A percentile compares a stretch with the other conserved stretches of the same genome.
Evolutionary conservation across 495 filamentous ascomycete genomes (phyloP).

Genomic region (Penicillium macrosclerotiorum): DNA sequence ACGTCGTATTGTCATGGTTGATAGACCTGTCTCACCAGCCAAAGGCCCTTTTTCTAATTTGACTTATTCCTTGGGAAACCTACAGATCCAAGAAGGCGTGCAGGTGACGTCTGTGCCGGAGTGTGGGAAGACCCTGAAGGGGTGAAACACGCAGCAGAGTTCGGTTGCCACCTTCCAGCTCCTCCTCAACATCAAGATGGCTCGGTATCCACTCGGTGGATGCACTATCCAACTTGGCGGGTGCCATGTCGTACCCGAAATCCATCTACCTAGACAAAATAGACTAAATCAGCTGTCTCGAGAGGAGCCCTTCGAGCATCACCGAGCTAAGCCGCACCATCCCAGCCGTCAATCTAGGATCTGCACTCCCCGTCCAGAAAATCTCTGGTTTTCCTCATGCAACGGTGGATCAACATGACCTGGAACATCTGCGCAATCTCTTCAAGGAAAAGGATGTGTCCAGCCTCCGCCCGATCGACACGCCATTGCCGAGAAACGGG

Average conservation of each 20-base stretch:
- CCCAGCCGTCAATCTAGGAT: background rate
- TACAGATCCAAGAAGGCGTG: background rate
- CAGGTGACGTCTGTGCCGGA: conserved; percentile 1
- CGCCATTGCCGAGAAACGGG: background rate
- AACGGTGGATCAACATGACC: too few relatives aligned
- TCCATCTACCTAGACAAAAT: too few relatives aligned
- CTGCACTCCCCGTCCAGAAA: too few relatives aligned
- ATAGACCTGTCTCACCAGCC: too few relatives aligned
- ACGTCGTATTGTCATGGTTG: too few relatives aligned
- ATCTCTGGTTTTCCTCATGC: background rate
- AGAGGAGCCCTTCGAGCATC: conserved; percentile 8
- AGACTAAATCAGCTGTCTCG: too few relatives aligned
- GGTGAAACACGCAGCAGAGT: conserved; percentile 9
- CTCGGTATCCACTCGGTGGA: too few relatives aligned
- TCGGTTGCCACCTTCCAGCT: conserved; percentile 13
- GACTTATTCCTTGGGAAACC: too few relatives aligned
- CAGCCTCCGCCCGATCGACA: background rate
- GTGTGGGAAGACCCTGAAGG: background rate
- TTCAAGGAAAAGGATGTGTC: background rate
- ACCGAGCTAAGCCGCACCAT: conserved; percentile 13
- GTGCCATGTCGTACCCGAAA: too few relatives aligned
- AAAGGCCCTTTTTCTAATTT: too few relatives aligned
- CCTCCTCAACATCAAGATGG: too few relatives aligned
- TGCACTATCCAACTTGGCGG: too few relatives aligned
- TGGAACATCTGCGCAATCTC: conserved; percentile 2